A percentile compares a stretch with the other conserved stretches of the same genome.
These are phyloP conservation scores for Plasmodium fragile DNA, from an alignment of 169 alveolate genomes.

Conservation along the genomic window DNA sequence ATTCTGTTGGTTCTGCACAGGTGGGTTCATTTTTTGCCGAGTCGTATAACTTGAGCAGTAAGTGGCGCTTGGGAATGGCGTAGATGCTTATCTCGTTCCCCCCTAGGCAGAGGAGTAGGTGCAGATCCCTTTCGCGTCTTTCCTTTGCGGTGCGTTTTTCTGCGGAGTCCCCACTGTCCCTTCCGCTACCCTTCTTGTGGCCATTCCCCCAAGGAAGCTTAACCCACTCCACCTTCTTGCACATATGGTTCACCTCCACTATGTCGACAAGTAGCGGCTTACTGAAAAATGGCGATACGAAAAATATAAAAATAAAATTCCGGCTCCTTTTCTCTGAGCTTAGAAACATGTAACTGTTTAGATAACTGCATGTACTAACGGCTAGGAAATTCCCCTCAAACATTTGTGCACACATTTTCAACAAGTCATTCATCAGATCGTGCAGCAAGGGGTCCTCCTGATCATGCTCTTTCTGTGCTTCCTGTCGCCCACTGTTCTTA, in stretches of 20 bases:
- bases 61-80: slow-evolving; percentile 25
- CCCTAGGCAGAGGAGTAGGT: slow-evolving; percentile 25
- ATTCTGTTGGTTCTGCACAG: not conserved
- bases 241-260: slow-evolving; percentile 11
- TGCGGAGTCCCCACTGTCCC: not conserved
- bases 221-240: slow-evolving; percentile 59
- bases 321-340: slow-evolving; percentile 11
- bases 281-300: slow-evolving; percentile 21
- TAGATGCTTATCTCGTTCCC: slow-evolving; percentile 33
- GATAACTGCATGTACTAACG: slow-evolving; percentile 44
- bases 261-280: slow-evolving; percentile 28
- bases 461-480: not conserved
- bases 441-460: not conserved
- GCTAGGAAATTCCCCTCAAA: slow-evolving; percentile 32
- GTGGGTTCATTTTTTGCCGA: slow-evolving; percentile 9
- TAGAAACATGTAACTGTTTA: slow-evolving; percentile 22
- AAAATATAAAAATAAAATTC: slow-evolving; percentile 48
- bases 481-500: not conserved
- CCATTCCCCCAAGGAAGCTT: not conserved
- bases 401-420: not conserved
- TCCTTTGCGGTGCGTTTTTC: not conserved
- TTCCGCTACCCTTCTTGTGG: not conserved
- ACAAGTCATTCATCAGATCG: not conserved
- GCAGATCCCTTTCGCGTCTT: not conserved
- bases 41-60: not conserved